Evolutionary conservation across 2,329 filamentous ascomycete genomes (phyloP).

Genomic region (Venturia oleaginea): DNA sequence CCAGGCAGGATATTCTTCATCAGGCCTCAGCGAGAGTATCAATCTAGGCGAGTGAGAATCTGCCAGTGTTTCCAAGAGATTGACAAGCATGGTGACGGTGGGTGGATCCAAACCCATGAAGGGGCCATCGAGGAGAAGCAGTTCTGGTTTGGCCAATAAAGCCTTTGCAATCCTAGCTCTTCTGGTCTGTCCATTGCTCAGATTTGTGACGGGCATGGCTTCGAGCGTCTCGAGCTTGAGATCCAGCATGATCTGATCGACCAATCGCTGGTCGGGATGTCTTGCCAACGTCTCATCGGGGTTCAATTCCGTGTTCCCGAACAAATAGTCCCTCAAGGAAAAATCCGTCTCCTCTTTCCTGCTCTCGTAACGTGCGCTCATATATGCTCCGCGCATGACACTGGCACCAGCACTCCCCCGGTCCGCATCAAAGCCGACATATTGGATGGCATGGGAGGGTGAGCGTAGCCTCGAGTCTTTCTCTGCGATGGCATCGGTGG

Average conservation of each 20-base stretch:
- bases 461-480: constrained; percentile 46
- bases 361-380: constrained; percentile 87
- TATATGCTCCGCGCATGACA: constrained; percentile 64
- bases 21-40: constrained; percentile 68
- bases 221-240: constrained; percentile 61
- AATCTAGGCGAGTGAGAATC: constrained; percentile 58
- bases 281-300: constrained; percentile 46
- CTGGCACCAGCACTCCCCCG: constrained; percentile 44
- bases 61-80: constrained; percentile 60
- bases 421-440: constrained; percentile 83
- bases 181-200: constrained; percentile 89
- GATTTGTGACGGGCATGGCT: constrained; percentile 73
- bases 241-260: constrained; percentile 58
- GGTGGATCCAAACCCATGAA: constrained; percentile 86
- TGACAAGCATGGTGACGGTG: constrained; percentile 62
- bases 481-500: constrained; percentile 48
- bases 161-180: constrained; percentile 82
- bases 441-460: constrained; percentile 63
- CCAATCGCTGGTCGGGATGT: constrained; percentile 28
- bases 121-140: constrained; percentile 82
- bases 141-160: constrained; percentile 66
- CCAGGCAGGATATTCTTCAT: constrained; percentile 84
- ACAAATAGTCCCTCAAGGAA: constrained; percentile 69
- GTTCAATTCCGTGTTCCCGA: constrained; percentile 77
- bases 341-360: constrained; percentile 80